phyloP scores from a whole-genome alignment of 257 asterid species.

The Gentiana dahurica region DNA sequence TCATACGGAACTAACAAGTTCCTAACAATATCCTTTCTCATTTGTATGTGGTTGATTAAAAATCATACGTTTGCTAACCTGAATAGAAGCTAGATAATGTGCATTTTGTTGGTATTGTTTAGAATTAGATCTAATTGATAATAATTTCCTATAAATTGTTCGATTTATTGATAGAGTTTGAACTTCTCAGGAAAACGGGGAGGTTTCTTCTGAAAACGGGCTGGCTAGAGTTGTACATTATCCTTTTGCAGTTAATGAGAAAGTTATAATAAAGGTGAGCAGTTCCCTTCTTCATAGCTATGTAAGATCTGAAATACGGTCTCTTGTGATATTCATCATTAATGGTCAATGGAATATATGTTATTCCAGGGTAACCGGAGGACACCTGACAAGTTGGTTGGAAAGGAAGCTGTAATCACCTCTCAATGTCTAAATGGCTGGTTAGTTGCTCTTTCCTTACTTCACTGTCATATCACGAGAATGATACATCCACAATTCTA shows the following conservation, averaged over 20 bases:
- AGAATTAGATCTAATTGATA: too few species aligned
- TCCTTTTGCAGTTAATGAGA: conserved; percentile 89
- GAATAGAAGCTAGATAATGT: too few species aligned
- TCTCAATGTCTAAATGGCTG: conserved; percentile 97
- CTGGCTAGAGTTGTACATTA: conserved; percentile 58
- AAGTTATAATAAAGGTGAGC: conserved; percentile 79
- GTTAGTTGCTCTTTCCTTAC: conserved; percentile 35
- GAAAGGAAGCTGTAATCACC: conserved; percentile 92
- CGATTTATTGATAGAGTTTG: conserved; percentile 11
- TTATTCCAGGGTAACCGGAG: conserved; percentile 81
- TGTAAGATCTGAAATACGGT: conserved; percentile 1
- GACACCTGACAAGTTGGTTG: conserved; percentile 96
- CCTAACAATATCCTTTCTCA: too few species aligned
- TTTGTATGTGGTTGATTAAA: too few species aligned
- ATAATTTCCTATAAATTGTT: too few species aligned
- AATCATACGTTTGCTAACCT: too few species aligned
- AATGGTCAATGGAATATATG: background rate
- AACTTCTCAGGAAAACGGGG: conserved; percentile 70
- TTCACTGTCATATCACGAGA: background rate
- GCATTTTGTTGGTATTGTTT: too few species aligned
- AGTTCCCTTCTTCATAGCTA: background rate
- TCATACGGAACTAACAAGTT: too few species aligned
- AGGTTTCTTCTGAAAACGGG: conserved; percentile 52
- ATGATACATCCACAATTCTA: too few species aligned
- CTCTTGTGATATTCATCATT: background rate